Percentiles rank a stretch among this genome's conserved stretches.
Evolutionary conservation across 306 rosid genomes (phyloP).

Genomic region (Psophocarpus tetragonolobus): DNA sequence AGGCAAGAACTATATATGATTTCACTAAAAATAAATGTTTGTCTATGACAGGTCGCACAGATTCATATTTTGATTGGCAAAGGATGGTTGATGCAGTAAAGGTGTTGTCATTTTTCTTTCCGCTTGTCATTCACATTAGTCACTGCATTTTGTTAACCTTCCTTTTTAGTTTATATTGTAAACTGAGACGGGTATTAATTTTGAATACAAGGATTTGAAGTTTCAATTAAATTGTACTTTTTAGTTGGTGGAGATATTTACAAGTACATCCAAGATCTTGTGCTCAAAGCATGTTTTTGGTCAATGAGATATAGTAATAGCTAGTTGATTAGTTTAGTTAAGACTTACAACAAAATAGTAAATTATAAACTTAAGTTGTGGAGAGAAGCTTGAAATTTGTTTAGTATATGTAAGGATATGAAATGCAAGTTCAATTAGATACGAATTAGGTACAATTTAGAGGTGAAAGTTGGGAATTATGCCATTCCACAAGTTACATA

Average conservation of each 20-base stretch:
- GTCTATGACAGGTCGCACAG: conserved; percentile 53
- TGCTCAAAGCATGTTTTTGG: too few relatives aligned
- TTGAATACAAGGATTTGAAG: background rate
- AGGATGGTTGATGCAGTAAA: conserved; percentile 71
- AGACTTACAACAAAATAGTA: background rate
- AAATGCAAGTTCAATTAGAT: background rate
- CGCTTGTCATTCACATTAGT: conserved; percentile 12
- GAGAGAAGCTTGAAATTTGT: background rate
- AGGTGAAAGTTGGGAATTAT: background rate
- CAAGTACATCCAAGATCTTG: background rate
- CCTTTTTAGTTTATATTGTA: background rate
- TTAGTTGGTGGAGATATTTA: background rate
- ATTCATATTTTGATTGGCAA: conserved; percentile 60
- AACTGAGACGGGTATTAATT: conserved; percentile 16
- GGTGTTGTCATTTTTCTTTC: conserved; percentile 48
- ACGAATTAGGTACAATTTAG: background rate
- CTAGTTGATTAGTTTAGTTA: conserved; percentile 19
- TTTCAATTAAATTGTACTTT: background rate
- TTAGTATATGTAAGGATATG: background rate
- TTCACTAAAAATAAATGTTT: conserved; percentile 25
- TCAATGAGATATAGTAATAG: background rate
- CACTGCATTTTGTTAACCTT: background rate
- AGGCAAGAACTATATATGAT: background rate
- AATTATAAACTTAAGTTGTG: background rate
- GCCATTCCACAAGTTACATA: background rate